Percentiles rank a stretch among this genome's conserved stretches.
phyloP scores from a whole-genome alignment of 2,329 filamentous ascomycete species.

The Amesomyces nigricolor region DNA sequence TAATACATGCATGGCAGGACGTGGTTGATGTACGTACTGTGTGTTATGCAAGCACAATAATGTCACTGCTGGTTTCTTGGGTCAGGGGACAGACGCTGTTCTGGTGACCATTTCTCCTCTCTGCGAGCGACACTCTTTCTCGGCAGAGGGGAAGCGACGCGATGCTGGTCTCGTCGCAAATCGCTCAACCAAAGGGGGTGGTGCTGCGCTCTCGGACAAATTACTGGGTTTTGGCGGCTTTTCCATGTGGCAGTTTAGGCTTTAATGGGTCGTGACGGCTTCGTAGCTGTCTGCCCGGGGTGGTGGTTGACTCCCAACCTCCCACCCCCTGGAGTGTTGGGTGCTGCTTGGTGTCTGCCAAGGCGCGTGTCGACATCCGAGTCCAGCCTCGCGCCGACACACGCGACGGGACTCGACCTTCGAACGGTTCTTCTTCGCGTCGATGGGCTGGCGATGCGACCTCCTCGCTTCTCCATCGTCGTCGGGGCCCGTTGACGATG shows the following conservation, averaged over 20 bases:
- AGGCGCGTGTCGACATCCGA: slow-evolving; percentile 19
- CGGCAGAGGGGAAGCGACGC: slow-evolving; percentile 16
- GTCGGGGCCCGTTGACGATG: background rate
- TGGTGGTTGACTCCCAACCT: too few relatives aligned
- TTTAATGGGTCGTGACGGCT: slow-evolving; percentile 18
- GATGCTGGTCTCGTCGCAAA: background rate
- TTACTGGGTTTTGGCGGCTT: slow-evolving; percentile 29
- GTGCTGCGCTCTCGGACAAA: slow-evolving; percentile 20
- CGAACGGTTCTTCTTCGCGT: slow-evolving; percentile 3
- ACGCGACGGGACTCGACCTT: slow-evolving; percentile 18
- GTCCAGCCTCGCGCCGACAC: slow-evolving; percentile 22
- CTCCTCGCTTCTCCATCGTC: background rate
- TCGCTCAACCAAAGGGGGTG: background rate
- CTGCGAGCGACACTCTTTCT: slow-evolving; percentile 10
- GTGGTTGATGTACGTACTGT: too few relatives aligned
- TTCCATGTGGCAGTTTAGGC: slow-evolving; percentile 28
- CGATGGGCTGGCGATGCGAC: slow-evolving; percentile 15
- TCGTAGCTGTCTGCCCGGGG: slow-evolving; percentile 13
- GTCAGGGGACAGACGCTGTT: slow-evolving; percentile 16
- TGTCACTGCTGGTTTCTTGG: background rate
- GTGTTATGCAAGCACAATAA: background rate
- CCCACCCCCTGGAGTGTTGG: slow-evolving; percentile 3
- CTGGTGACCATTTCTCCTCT: slow-evolving; percentile 24
- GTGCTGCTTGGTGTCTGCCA: slow-evolving; percentile 14
- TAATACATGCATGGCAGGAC: too few relatives aligned